Conservation (phyloP, 108 stramenopile species). For the Fragilariopsis cylindrus region DNA sequence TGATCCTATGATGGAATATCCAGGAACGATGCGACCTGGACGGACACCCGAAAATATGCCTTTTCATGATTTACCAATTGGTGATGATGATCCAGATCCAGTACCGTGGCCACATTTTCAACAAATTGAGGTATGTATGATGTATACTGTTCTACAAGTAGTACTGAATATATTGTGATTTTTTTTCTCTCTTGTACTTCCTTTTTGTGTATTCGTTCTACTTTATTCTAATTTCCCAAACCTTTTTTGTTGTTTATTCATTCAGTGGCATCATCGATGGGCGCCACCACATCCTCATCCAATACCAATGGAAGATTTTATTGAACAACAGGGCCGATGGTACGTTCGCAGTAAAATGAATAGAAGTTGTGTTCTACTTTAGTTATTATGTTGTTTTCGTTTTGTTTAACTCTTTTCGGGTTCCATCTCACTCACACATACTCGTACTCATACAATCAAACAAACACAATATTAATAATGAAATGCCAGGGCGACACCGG, state of each 20-base stretch:
- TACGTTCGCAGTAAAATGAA: neutral
- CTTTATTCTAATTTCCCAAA: neutral
- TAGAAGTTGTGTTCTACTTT: neutral
- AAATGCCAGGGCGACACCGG: slow-evolving; percentile 52
- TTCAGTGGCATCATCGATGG: slow-evolving; percentile 86
- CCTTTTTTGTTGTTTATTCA: neutral
- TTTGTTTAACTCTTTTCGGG: neutral
- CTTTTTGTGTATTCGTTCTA: neutral
- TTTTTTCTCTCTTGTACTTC: neutral
- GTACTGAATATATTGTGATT: neutral
- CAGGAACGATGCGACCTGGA: slow-evolving; percentile 92
- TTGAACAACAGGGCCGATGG: slow-evolving; percentile 79
- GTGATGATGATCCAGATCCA: slow-evolving; percentile 75
- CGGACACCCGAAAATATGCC: slow-evolving; percentile 84
- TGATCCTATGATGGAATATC: slow-evolving; percentile 92
- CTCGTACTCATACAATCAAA: neutral
- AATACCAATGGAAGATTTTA: slow-evolving; percentile 81
- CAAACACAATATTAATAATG: neutral
- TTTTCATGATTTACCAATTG: slow-evolving; percentile 82
- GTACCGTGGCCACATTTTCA: slow-evolving; percentile 93
- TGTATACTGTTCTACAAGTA: neutral
- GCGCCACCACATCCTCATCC: slow-evolving; percentile 80
- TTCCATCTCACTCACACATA: neutral
- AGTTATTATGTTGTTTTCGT: neutral
- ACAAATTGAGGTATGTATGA: slow-evolving; percentile 50